These are phyloP conservation scores for Cytospora mali DNA, from an alignment of 2,329 filamentous ascomycete species.

Conservation along the genomic window DNA sequence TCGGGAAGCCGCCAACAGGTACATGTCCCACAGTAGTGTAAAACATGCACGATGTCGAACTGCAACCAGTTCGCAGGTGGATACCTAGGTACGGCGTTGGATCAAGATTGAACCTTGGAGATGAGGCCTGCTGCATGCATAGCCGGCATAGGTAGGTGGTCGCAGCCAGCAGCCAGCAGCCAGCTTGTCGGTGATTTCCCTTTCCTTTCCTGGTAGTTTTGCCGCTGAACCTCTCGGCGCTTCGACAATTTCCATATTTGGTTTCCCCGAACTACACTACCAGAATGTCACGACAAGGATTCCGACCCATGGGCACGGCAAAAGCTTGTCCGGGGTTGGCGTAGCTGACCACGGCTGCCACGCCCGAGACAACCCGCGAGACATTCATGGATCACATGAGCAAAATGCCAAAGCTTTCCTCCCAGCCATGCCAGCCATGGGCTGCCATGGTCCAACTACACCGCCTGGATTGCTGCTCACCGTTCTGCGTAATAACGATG, in stretches of 20 bases:
- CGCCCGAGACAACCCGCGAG: background rate
- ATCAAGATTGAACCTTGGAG: background rate
- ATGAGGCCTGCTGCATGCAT: background rate
- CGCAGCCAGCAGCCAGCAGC: background rate
- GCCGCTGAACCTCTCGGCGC: background rate
- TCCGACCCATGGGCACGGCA: background rate
- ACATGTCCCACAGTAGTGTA: too few species aligned
- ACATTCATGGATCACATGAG: background rate
- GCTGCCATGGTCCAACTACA: conserved; percentile 18
- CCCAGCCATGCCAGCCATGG: background rate
- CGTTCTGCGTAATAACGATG: background rate
- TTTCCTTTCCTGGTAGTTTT: background rate
- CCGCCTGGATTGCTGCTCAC: too few species aligned
- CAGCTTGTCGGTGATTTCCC: background rate
- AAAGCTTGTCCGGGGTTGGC: background rate
- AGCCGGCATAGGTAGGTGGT: background rate
- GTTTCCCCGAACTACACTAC: background rate
- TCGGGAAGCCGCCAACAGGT: background rate
- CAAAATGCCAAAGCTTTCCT: background rate
- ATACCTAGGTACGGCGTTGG: too few species aligned
- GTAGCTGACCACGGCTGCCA: background rate
- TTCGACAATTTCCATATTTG: background rate
- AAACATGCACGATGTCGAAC: conserved; percentile 19
- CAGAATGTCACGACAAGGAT: background rate
- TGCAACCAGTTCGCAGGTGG: conserved; percentile 3